A percentile compares a stretch with the other conserved stretches of the same genome.
Conservation (phyloP, 169 alveolate species). For the Plasmodium ovale region DNA sequence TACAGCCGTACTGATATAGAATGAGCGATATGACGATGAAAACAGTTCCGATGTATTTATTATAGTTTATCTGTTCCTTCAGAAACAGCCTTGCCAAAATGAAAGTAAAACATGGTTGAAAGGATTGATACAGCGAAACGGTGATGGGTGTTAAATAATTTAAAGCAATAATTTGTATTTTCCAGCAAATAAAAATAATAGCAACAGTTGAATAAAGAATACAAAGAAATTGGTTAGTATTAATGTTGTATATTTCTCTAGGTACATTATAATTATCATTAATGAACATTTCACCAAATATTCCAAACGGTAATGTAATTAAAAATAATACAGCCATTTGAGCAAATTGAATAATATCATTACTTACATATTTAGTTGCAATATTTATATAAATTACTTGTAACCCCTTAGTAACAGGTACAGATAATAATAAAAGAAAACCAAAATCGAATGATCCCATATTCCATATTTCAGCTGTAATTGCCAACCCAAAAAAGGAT, state of each 20-base stretch:
- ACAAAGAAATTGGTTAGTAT: constrained; percentile 36
- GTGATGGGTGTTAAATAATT: constrained; percentile 76
- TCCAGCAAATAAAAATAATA: constrained; percentile 76
- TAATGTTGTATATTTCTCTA: constrained; percentile 25
- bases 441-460: constrained; percentile 41
- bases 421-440: constrained; percentile 53
- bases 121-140: constrained; percentile 79
- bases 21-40: constrained; percentile 72
- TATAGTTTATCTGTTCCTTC: constrained; percentile 71
- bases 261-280: constrained; percentile 33
- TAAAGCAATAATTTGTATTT: constrained; percentile 77
- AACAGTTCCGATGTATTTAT: constrained; percentile 75
- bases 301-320: constrained; percentile 72
- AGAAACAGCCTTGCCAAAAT: constrained; percentile 75
- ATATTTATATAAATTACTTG: constrained; percentile 74
- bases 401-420: constrained; percentile 70
- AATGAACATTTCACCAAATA: constrained; percentile 74
- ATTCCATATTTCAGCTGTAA: constrained; percentile 76
- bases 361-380: constrained; percentile 75
- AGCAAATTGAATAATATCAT: constrained; percentile 66
- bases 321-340: constrained; percentile 63
- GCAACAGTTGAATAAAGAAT: constrained; percentile 77
- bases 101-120: constrained; percentile 79
- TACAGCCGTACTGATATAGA: constrained; percentile 58
- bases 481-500: constrained; percentile 75